phyloP scores from a whole-genome alignment of 805 yeast species.

The Candida peoriensis region DNA sequence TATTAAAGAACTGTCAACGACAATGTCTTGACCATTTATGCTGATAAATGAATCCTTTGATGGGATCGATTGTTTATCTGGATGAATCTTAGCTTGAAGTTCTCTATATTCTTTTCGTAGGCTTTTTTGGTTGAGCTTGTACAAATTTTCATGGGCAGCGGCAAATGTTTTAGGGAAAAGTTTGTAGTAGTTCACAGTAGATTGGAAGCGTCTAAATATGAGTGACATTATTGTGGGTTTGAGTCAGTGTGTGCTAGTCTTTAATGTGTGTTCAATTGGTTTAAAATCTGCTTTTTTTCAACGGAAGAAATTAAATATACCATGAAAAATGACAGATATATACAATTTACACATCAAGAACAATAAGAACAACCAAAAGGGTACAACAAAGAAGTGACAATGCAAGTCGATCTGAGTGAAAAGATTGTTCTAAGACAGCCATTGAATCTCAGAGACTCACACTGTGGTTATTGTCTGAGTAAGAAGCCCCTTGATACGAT shows the following conservation, averaged over 20 bases:
- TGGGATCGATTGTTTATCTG: slow-evolving; percentile 44
- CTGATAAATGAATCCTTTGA: slow-evolving; percentile 8
- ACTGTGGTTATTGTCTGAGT: slow-evolving; percentile 70
- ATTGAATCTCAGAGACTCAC: slow-evolving; percentile 34
- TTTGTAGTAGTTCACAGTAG: slow-evolving; percentile 40
- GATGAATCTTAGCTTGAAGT: slow-evolving; percentile 75
- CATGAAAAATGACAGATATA: neutral
- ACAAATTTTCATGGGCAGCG: slow-evolving; percentile 66
- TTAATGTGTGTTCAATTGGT: too few relatives aligned
- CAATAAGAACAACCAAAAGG: neutral
- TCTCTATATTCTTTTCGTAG: slow-evolving; percentile 71
- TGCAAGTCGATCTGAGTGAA: neutral
- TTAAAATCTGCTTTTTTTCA: too few relatives aligned
- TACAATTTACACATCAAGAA: neutral
- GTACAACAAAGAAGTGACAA: neutral
- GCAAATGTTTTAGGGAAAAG: slow-evolving; percentile 77
- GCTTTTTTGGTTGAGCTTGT: slow-evolving; percentile 46
- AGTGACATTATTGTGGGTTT: slow-evolving; percentile 2
- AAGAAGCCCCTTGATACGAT: slow-evolving; percentile 25
- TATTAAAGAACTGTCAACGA: slow-evolving; percentile 35
- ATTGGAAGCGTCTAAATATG: slow-evolving; percentile 8
- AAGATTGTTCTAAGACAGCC: slow-evolving; percentile 40
- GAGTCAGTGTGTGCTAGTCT: too few relatives aligned
- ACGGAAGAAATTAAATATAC: neutral
- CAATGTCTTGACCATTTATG: slow-evolving; percentile 20